Evolutionary conservation across 805 yeast genomes (phyloP), one percentile per base, ranked within the genome.

Genomic region (Ogataea ganodermae): DNA sequence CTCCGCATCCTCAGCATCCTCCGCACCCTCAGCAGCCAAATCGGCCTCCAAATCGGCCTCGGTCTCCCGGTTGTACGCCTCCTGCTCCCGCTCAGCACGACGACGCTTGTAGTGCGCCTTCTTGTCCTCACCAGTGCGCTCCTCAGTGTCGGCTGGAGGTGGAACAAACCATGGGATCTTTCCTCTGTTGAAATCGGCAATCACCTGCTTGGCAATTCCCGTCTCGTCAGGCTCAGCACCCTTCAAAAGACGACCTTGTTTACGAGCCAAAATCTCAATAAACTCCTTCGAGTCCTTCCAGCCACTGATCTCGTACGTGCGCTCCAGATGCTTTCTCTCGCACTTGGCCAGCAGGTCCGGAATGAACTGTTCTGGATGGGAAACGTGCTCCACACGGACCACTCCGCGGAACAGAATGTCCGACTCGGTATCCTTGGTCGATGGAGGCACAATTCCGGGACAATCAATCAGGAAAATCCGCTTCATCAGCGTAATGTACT

Each of bases 381-480:
- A 80, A 40, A 94, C 98, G 63, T 92, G 96, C 67, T 92, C 99
- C n/a, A 92, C 97, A 73, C 99, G 86, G 2, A 92, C 99, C 16
- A 94, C 99, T 65, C 99, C 99, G 68, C 97, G 82, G 71, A 92
- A 88, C 56, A 92, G 68, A 60, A 92, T 89, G 68, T 92, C 98
- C 22, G 96, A 83, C 65, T 89, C 96, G 1, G 92, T 70, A 66
- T 94, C 99, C 61, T 84, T 89, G 23, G 83, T 66, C 14, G 95
- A 86, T 22, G 99, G 99, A 8, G 99, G 99, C 17, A 92, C 99
- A 63, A 92, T 92, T 71, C 99, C 99, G 2, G 99, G 99, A 75
- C 99, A 94, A 71, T 92, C 99, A 61, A 92, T 94, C 60, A 92
- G 74, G 70, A 91, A 92, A 44, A 92, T 92, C 56, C 92, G 80